Conservation (phyloP, 2,329 filamentous ascomycete species). For the Apiospora arundinis region DNA sequence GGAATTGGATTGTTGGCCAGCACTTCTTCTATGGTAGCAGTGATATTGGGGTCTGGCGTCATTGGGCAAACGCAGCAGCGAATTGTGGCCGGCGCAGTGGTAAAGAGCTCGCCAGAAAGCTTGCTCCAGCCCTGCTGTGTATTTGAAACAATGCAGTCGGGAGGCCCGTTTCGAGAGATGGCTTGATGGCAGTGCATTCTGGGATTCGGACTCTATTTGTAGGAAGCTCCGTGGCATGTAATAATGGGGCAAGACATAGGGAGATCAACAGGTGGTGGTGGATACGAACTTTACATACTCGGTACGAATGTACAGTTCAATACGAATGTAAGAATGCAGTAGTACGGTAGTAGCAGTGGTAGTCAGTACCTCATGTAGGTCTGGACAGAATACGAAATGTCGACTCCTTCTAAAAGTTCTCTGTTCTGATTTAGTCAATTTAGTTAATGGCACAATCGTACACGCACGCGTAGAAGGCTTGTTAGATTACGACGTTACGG, state of each 20-base stretch:
- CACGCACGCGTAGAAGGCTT: neutral
- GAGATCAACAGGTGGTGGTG: neutral
- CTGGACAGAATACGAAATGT: neutral
- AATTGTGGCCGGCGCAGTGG: neutral
- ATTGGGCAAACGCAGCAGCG: neutral
- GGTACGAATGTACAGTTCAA: neutral
- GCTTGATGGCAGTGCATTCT: conserved; percentile 5
- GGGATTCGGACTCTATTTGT: no score
- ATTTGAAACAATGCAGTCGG: conserved; percentile 6
- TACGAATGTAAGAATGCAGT: no score
- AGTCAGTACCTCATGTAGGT: no score
- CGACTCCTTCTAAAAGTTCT: no score
- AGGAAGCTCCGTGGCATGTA: neutral
- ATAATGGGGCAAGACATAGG: neutral
- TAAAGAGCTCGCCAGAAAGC: neutral
- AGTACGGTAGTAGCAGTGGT: neutral
- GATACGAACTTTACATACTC: neutral
- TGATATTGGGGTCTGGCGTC: neutral
- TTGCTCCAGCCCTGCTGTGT: neutral
- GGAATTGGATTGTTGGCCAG: neutral
- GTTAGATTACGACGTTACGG: conserved; percentile 5
- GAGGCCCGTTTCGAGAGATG: neutral
- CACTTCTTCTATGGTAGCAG: neutral
- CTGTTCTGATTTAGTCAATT: no score
- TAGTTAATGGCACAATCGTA: no score